Conservation (phyloP, 306 rosid genomes). For the Sphenostylis stenocarpa region DNA sequence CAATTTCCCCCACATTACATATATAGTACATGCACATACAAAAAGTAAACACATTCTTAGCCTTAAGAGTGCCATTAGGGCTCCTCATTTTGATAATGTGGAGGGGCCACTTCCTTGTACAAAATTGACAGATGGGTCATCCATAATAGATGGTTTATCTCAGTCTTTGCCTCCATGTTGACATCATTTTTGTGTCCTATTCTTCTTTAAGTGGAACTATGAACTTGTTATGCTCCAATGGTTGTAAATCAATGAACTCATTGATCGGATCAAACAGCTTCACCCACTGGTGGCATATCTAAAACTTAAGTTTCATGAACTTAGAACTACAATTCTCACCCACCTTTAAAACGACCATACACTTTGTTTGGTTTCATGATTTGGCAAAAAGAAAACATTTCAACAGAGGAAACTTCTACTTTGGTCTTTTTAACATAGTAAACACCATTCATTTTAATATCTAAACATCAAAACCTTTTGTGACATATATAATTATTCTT, state of each 20-base stretch:
- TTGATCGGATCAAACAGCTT: conserved; percentile 39
- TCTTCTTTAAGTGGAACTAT: conserved; percentile 27
- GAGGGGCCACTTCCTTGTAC: conserved; percentile 39
- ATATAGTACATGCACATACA: conserved; percentile 10
- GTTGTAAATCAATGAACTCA: conserved; percentile 6
- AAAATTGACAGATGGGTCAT: conserved; percentile 39
- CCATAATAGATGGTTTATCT: conserved; percentile 38
- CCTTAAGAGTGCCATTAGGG: conserved; percentile 14
- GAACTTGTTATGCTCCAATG: background rate
- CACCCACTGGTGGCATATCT: conserved; percentile 43
- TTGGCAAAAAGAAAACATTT: conserved; percentile 39
- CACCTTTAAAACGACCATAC: background rate
- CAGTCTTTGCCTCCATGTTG: conserved; percentile 29
- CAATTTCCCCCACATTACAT: background rate
- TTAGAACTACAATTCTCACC: conserved; percentile 15
- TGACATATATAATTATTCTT: background rate
- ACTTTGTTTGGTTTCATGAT: conserved; percentile 33
- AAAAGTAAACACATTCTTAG: conserved; percentile 29
- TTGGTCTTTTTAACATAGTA: background rate
- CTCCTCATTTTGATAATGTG: conserved; percentile 23
- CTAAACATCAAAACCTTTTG: background rate
- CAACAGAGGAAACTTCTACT: conserved; percentile 25
- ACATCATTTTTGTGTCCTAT: conserved; percentile 23
- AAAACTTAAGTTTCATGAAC: conserved; percentile 14
- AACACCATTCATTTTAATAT: background rate